Base-by-base conservation (phyloP, 352 stramenopile species). In the Globisporangium middletonii region DNA sequence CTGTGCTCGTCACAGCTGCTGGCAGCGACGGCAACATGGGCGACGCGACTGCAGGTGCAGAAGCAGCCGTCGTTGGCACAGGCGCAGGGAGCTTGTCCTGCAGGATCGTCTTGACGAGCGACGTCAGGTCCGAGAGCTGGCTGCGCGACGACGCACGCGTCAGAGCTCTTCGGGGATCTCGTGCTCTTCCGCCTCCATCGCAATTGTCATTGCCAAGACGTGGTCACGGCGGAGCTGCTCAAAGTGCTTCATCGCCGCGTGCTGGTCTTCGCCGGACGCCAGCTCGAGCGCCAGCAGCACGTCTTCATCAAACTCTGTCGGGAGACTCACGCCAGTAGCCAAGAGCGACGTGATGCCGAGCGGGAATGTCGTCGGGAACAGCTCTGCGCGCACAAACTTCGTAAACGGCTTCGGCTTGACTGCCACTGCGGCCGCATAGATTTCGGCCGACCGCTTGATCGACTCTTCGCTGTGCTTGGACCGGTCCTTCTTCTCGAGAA, bases 111-210 rank as follows among this genome's bases (percentile, higher is more conserved):
- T 87, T 88, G 16, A 92, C 82, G 8, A 92, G 72, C 23, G 69
- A 73, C 16, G 79, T 92, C 23, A 92, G 63, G 46, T 90, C 82
- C 30, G 75, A 81, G 8, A 92, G 68, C 53, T 92, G 82, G 44
- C 33, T 55, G 45, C 38, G 38, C 38, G 28, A 45, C 23, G 16
- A 45, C 23, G 16, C 35, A 51, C 49, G 30, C 8, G 28, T 82
- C 63, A 84, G 27, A 66, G 56, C 56, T 83, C 76, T 45, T 79
- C 69, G 12, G 74, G 77, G 54, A 70, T 63, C 27, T 75, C 70
- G 12, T 68, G 46, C 43, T 71, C 63, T 30, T 88, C 75, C 3
- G 68, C 70, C 49, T 88, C 64, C 64, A 86, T 78, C 0, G 76
- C 72, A 47, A 86, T 71, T 50, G 73, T 69, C 66, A 76, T 71